Evolutionary conservation across 2,329 filamentous ascomycete species (phyloP).

Genomic region (Rasamsonia emersonii): DNA sequence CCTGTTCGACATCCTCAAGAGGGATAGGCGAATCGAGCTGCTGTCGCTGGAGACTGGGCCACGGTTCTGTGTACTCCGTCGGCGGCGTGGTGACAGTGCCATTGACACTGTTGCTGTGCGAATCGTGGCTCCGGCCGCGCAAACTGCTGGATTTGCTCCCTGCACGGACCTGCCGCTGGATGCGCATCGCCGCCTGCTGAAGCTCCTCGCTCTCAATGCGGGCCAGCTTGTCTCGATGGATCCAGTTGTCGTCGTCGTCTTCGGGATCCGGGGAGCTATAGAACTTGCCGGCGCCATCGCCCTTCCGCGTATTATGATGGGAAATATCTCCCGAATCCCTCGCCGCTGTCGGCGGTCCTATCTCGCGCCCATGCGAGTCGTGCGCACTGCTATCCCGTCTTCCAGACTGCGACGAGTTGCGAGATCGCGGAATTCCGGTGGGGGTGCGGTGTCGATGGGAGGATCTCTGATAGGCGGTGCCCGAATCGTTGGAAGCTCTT

Average conservation of each 20-base stretch:
- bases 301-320: slow-evolving; percentile 12
- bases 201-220: slow-evolving; percentile 44
- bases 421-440: slow-evolving; percentile 22
- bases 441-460: slow-evolving; percentile 21
- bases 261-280: slow-evolving; percentile 16
- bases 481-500: slow-evolving; percentile 31
- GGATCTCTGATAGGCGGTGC: slow-evolving; percentile 18
- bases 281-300: slow-evolving; percentile 12
- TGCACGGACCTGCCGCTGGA: slow-evolving; percentile 28
- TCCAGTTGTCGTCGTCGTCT: slow-evolving; percentile 37
- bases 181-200: slow-evolving; percentile 39
- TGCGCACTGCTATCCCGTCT: slow-evolving; percentile 13
- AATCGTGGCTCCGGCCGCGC: slow-evolving; percentile 30
- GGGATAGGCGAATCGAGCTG: slow-evolving; percentile 23
- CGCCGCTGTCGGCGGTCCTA: slow-evolving; percentile 17
- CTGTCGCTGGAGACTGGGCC: slow-evolving; percentile 22
- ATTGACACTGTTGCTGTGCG: slow-evolving; percentile 21
- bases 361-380: slow-evolving; percentile 18
- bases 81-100: slow-evolving; percentile 17
- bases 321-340: slow-evolving; percentile 16
- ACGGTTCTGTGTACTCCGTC: slow-evolving; percentile 25
- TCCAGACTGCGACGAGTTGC: slow-evolving; percentile 22
- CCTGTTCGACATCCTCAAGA: slow-evolving; percentile 30
- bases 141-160: slow-evolving; percentile 27
- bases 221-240: slow-evolving; percentile 43